Evolutionary conservation across 106 monocot genomes (phyloP), one percentile per base, ranked within the genome.

Genomic region (Allium cepa): DNA sequence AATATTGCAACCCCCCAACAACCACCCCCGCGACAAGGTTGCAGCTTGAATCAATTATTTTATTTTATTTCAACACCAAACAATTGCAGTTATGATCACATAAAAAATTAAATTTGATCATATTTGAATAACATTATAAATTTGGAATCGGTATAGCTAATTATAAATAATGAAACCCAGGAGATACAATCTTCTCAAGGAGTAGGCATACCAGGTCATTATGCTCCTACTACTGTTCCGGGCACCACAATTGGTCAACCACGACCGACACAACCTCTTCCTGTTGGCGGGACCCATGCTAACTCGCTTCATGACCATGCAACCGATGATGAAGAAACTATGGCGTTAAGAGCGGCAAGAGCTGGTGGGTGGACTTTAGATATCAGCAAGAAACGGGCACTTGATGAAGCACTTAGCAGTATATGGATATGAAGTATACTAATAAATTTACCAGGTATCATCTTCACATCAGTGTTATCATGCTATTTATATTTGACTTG

Each of bases 361-460:
- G 95, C 95, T 45, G 95, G 95, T 11, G 95, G 95, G 26, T 96
- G 95, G 95, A 91, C 81, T 4, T 9, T 56, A 1, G 95, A 92
- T 12, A 28, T 88, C 63, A 72, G 91, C 73, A 85, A 74, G 71
- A 85, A 63, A 75, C 79, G 95, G 67, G 88, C 95, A 9, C 63
- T 91, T 11, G 85, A 96, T 78, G 95, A 96, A 71, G 85, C 95
- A 48, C 91, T 96, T 78, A 76, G 81, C 63, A 82, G 85, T 61
- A 83, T 96, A 59, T 96, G 83, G 77, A 16, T 96, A 57, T 95
- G 66, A 57, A 57, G 57, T 14, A 57, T 57, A 36, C 36, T 36
- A 5, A 36, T 36, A 36, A 36, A 36, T 36, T 36, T 36, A 36
- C 36, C 36, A 36, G 36, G 36, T 36, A 36, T 36, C 4, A 36